Conservation (phyloP, 768 basidiomycete genomes). For the Collybia sordida region DNA sequence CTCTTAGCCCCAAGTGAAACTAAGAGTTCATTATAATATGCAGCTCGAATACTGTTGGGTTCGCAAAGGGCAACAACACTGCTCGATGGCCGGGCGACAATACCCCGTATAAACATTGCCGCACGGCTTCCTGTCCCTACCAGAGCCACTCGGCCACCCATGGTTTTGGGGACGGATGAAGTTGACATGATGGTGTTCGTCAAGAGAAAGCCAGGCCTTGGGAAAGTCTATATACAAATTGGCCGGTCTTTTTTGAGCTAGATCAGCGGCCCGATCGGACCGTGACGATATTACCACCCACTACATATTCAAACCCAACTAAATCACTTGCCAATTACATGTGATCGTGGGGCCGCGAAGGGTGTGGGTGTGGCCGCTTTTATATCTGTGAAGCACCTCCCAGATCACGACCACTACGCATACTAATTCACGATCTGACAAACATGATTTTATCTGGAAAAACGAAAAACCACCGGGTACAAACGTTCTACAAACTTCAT, state of each 20-base stretch:
- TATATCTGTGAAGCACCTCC: no score
- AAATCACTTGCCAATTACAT: no score
- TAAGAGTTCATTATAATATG: slow-evolving; percentile 43
- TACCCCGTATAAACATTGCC: slow-evolving; percentile 46
- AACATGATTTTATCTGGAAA: no score
- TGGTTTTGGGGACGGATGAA: slow-evolving; percentile 10
- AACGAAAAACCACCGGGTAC: no score
- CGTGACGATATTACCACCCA: no score
- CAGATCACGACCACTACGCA: no score
- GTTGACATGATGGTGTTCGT: slow-evolving; percentile 18
- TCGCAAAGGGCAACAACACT: slow-evolving; percentile 47
- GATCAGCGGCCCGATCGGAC: no score
- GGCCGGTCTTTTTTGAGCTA: not conserved
- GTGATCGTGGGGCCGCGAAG: no score
- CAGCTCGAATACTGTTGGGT: slow-evolving; percentile 43
- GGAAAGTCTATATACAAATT: not conserved
- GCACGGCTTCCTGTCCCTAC: slow-evolving; percentile 42
- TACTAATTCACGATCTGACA: no score
- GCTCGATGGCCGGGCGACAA: slow-evolving; percentile 40
- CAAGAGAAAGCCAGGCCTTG: not conserved
- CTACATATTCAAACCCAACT: no score
- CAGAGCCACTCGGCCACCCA: slow-evolving; percentile 38
- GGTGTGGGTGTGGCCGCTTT: no score
- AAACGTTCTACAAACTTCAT: not conserved
- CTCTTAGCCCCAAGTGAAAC: slow-evolving; percentile 31